These are phyloP conservation scores for Penicillium roqueforti DNA, from an alignment of 495 filamentous ascomycete species.

Conservation along the genomic window DNA sequence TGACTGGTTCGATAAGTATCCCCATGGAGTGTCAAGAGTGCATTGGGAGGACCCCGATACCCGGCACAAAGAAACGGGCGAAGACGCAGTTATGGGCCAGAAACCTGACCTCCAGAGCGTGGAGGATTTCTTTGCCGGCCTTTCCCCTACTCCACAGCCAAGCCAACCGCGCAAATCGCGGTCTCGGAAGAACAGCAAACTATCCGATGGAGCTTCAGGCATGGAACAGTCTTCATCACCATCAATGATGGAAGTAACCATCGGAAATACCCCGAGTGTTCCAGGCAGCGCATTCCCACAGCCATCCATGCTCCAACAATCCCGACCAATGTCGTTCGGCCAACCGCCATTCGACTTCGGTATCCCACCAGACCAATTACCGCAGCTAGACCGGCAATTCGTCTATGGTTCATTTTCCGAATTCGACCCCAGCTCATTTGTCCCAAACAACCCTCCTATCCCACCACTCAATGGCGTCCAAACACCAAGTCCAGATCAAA, in stretches of 20 bases:
- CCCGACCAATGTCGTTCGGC: conserved; percentile 35
- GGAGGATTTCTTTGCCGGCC: conserved; percentile 87
- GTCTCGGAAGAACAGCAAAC: conserved; percentile 33
- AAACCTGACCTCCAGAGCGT: conserved; percentile 87
- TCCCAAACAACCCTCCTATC: conserved; percentile 29
- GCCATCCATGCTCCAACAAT: conserved; percentile 34
- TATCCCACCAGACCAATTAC: conserved; percentile 43
- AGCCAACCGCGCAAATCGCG: conserved; percentile 39
- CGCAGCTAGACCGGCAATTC: conserved; percentile 71
- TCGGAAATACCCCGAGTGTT: conserved; percentile 35
- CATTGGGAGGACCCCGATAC: conserved; percentile 77
- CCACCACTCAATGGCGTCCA: conserved; percentile 27
- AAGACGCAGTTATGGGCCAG: conserved; percentile 78
- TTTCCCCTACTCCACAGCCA: conserved; percentile 61
- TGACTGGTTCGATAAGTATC: conserved; percentile 96
- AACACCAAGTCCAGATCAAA: conserved; percentile 17
- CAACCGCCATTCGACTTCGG: conserved; percentile 39
- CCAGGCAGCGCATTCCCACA: conserved; percentile 44
- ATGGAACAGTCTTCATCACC: conserved; percentile 31
- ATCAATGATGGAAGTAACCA: conserved; percentile 32
- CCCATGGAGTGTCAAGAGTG: conserved; percentile 78
- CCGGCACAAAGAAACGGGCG: conserved; percentile 65
- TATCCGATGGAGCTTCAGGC: conserved; percentile 24
- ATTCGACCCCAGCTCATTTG: conserved; percentile 48
- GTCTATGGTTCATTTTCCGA: conserved; percentile 74